Evolutionary conservation across 352 stramenopile species (phyloP).

Genomic region (Phytophthora pistaciae): DNA sequence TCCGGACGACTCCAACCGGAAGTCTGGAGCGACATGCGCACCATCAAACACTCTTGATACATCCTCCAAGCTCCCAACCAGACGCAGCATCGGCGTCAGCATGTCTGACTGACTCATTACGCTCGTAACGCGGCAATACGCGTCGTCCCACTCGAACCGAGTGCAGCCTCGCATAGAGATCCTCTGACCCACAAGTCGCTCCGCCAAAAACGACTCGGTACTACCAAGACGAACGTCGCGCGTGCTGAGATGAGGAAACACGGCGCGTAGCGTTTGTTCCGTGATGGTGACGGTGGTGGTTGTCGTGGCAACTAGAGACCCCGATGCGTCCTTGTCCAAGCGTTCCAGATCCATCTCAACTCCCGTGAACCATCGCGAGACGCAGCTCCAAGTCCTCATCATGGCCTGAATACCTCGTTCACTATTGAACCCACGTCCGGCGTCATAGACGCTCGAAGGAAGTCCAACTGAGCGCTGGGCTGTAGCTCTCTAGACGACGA

Average conservation of each 20-base stretch:
- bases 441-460: slow-evolving; percentile 12
- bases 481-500: background rate
- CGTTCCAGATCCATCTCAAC: slow-evolving; percentile 17
- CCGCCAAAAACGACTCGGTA: background rate
- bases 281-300: slow-evolving; percentile 18
- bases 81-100: slow-evolving; percentile 22
- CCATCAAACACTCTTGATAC: slow-evolving; percentile 21
- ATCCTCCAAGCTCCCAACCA: slow-evolving; percentile 21
- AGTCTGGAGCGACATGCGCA: slow-evolving; percentile 17
- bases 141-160: slow-evolving; percentile 21
- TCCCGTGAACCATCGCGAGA: slow-evolving; percentile 18
- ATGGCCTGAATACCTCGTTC: slow-evolving; percentile 13
- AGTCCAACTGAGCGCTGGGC: slow-evolving; percentile 5
- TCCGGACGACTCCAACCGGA: slow-evolving; percentile 1
- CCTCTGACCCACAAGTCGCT: slow-evolving; percentile 17
- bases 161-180: slow-evolving; percentile 20
- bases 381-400: slow-evolving; percentile 20
- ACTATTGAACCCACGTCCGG: slow-evolving; percentile 16
- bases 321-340: background rate
- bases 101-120: slow-evolving; percentile 29
- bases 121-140: slow-evolving; percentile 9
- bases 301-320: slow-evolving; percentile 2
- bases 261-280: background rate
- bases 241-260: slow-evolving; percentile 17
- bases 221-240: too few relatives aligned